phyloP scores from a whole-genome alignment of 2,329 filamentous ascomycete genomes.

The Xylariaceae sp. region DNA sequence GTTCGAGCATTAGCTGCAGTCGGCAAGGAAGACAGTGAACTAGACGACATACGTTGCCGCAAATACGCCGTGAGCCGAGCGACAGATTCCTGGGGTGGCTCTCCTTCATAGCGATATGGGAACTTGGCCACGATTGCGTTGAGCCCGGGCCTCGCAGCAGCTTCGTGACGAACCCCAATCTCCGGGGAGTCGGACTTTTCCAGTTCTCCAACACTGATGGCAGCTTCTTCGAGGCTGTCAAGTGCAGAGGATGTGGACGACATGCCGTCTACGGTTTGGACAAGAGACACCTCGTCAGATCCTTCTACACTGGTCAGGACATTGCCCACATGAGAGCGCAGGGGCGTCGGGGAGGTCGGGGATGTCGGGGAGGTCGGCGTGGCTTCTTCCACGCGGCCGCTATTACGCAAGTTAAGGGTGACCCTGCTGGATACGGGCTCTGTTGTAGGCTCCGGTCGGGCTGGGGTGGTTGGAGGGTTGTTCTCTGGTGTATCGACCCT shows the following conservation, averaged over 20 bases:
- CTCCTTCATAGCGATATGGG: conserved; percentile 27
- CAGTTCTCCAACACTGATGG: conserved; percentile 36
- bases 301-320: conserved; percentile 44
- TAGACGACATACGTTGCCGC: conserved; percentile 23
- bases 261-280: conserved; percentile 24
- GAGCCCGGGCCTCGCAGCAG: conserved; percentile 18
- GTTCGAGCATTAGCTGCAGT: conserved; percentile 13
- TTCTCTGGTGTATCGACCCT: conserved; percentile 37
- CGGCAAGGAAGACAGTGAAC: background rate
- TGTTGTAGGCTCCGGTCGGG: conserved; percentile 30
- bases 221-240: conserved; percentile 41
- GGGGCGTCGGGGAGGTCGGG: conserved; percentile 36
- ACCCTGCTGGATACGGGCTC: conserved; percentile 51
- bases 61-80: conserved; percentile 25
- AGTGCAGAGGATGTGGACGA: conserved; percentile 35
- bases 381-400: conserved; percentile 35
- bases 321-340: conserved; percentile 23
- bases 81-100: conserved; percentile 26
- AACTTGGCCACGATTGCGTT: conserved; percentile 24
- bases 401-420: conserved; percentile 54
- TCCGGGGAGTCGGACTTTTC: conserved; percentile 30
- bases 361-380: conserved; percentile 41
- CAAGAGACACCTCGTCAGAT: conserved; percentile 33
- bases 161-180: no score
- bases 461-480: conserved; percentile 38